Base-by-base conservation (phyloP, 805 yeast genomes). In the Candida silvicultrix region DNA sequence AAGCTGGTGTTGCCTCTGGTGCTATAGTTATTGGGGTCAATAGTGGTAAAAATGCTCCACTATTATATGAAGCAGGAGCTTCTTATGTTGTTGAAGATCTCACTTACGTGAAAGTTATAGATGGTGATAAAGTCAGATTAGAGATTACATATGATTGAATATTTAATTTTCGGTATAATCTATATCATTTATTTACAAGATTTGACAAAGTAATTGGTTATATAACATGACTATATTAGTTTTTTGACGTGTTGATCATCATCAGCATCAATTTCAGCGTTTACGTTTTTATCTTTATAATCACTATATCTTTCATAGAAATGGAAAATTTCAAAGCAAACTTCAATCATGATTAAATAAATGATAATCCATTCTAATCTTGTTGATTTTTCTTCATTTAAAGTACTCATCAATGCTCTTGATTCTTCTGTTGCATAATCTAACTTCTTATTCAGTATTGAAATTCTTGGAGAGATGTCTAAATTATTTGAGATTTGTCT, bases 381-480 rank as follows among this genome's bases (percentile, higher is more conserved):
- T 3, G 87, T 75, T 31, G 92, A 75, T 49, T 84, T 85, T 54
- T 81, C 80, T 55, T 89, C 96, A 46, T 81, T 84, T 49, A 89
- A 62, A 4, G 89, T 83, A 19, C 83, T 77, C 51, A 89, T 71
- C 34, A 90, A 68, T 2, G 89, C 90, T 12, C 88, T 74, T 15
- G 88, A 85, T 59, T 89, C 95, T 50, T 90, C 97, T 0, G 95
- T 82, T 2, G 95, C 89, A 64, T 90, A 90, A 62, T 90, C 97
- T 48, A 90, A 67, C 61, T 89, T 89, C 45, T 89, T 75, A 62
- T 90, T 90, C 60, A 90, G 67, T 32, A 89, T 88, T 28, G 79
- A 71, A 41, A 89, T 85, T 50, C 97, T 71, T 6, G 92, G 85
- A 28, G 74, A 72, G 28, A 90, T 80, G 56, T 90, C 97, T 46